These are phyloP conservation scores for Penicillium capsulatum DNA, from an alignment of 2,329 filamentous ascomycete genomes.

Conservation along the genomic window DNA sequence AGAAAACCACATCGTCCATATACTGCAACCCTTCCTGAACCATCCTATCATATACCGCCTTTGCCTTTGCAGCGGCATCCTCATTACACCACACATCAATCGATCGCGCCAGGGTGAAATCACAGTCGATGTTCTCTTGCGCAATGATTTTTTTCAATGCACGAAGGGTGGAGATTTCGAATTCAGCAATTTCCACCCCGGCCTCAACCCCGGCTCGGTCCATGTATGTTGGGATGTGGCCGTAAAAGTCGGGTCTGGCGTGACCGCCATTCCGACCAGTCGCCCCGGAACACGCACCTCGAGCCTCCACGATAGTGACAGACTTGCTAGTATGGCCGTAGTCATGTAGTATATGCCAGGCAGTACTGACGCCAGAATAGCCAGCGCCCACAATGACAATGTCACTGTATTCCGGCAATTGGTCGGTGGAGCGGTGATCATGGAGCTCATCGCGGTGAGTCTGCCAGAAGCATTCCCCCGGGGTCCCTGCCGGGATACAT, in stretches of 20 bases:
- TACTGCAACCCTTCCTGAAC: constrained; percentile 26
- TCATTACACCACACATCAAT: constrained; percentile 42
- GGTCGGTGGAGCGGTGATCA: constrained; percentile 37
- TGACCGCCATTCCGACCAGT: constrained; percentile 48
- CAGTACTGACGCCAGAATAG: constrained; percentile 44
- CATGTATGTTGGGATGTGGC: constrained; percentile 37
- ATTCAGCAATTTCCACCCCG: constrained; percentile 39
- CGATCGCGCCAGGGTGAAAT: constrained; percentile 42
- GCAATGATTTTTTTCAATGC: constrained; percentile 41
- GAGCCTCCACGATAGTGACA: constrained; percentile 41
- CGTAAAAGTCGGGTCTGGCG: constrained; percentile 43
- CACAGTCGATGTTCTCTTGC: constrained; percentile 45
- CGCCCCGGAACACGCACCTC: constrained; percentile 43
- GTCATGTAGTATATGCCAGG: constrained; percentile 41
- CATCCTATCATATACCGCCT: constrained; percentile 30
- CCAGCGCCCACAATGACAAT: constrained; percentile 49
- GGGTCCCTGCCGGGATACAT: constrained; percentile 11
- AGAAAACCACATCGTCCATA: constrained; percentile 32
- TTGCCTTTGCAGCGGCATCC: constrained; percentile 29
- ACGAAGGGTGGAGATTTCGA: constrained; percentile 42
- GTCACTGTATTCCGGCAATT: constrained; percentile 41
- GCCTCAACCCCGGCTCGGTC: constrained; percentile 36
- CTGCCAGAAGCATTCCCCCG: constrained; percentile 41
- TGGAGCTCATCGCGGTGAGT: constrained; percentile 38
- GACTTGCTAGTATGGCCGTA: constrained; percentile 18